A percentile compares a stretch with the other conserved stretches of the same genome.
Conservation (phyloP, 1,139 yeast genomes). For the Hansenula lynferdii region DNA sequence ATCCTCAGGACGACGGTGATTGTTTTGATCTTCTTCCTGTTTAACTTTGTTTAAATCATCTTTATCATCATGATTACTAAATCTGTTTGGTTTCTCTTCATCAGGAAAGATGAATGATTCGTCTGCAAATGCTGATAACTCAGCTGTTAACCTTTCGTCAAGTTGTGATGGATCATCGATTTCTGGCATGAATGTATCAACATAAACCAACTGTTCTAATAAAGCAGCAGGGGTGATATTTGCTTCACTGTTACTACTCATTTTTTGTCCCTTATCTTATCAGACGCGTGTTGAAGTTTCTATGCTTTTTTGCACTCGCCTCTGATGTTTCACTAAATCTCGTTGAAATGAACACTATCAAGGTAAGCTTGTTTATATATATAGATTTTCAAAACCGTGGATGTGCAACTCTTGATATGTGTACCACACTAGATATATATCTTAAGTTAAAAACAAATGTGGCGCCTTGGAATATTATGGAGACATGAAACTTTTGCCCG, state of each 20-base stretch:
- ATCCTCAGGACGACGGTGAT: constrained; percentile 5
- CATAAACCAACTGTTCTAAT: constrained; percentile 70
- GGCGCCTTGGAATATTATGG: too few species aligned
- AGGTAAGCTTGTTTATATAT: too few species aligned
- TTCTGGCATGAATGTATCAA: constrained; percentile 63
- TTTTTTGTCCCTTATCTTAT: not conserved
- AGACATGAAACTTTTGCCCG: too few species aligned
- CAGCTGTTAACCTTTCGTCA: constrained; percentile 67
- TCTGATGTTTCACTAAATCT: too few species aligned
- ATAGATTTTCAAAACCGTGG: too few species aligned
- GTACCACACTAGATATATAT: too few species aligned
- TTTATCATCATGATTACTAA: constrained; percentile 9
- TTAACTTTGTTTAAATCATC: constrained; percentile 8
- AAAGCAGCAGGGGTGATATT: constrained; percentile 60
- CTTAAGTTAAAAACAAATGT: too few species aligned
- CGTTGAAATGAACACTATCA: too few species aligned
- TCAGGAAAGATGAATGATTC: constrained; percentile 75
- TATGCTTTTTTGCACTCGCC: too few species aligned
- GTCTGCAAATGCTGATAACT: constrained; percentile 76
- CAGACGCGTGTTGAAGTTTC: not conserved
- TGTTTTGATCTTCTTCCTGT: not conserved
- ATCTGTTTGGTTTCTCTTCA: constrained; percentile 55
- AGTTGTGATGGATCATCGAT: constrained; percentile 38
- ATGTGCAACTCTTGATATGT: not conserved
- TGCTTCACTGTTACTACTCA: constrained; percentile 12